Conservation (phyloP, 441 rosid genomes). For the Bocquillonia castaneifolia region DNA sequence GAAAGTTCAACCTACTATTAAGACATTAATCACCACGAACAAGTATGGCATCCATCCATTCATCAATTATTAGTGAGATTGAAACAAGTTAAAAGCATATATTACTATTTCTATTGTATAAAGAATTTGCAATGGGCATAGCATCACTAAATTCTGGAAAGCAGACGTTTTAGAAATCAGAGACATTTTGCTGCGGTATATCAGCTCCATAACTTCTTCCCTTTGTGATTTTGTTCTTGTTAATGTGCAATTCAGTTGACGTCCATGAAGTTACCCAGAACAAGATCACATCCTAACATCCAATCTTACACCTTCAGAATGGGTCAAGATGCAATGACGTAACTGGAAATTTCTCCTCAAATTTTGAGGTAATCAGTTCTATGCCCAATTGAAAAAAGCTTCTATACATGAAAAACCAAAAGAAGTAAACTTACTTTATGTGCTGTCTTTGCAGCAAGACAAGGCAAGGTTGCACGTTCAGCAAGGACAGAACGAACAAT, state of each 20-base stretch:
- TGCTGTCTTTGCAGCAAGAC: constrained; percentile 84
- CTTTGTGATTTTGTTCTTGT: background rate
- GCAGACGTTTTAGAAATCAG: background rate
- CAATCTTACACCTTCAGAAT: background rate
- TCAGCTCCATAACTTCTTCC: background rate
- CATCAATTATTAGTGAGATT: background rate
- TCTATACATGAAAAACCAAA: background rate
- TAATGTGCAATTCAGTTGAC: background rate
- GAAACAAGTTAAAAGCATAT: background rate
- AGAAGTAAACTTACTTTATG: constrained; percentile 46
- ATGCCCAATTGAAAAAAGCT: background rate
- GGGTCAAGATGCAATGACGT: background rate
- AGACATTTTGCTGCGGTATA: background rate
- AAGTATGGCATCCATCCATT: background rate
- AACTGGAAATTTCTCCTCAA: background rate
- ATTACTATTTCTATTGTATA: background rate
- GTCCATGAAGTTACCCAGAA: background rate
- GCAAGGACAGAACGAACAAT: constrained; percentile 82
- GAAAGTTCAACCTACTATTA: background rate
- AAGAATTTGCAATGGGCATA: background rate
- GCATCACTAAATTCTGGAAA: background rate
- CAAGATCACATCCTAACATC: background rate
- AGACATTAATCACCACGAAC: background rate
- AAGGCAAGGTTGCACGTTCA: constrained; percentile 75
- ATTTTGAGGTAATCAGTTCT: background rate